Conservation (phyloP, 2,329 filamentous ascomycete species). For the Neonectria coccinea region DNA sequence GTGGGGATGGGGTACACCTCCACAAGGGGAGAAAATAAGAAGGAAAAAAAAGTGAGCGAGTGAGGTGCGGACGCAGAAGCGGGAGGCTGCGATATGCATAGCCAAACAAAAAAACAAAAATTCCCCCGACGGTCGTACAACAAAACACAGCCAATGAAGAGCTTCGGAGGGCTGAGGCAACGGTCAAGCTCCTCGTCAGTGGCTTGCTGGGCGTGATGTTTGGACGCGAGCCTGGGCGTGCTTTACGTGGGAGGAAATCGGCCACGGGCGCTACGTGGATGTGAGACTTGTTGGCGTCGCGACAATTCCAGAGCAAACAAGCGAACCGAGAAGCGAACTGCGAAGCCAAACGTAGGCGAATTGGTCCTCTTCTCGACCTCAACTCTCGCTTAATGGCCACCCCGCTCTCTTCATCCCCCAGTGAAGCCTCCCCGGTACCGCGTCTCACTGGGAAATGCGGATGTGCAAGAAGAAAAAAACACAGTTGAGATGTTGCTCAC, state of each 20-base stretch:
- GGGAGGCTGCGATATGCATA: slow-evolving; percentile 20
- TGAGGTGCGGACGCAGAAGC: slow-evolving; percentile 25
- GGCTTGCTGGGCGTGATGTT: slow-evolving; percentile 24
- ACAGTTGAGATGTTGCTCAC: slow-evolving; percentile 55
- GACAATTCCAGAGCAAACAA: slow-evolving; percentile 34
- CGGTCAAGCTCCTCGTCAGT: slow-evolving; percentile 22
- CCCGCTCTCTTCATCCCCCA: slow-evolving; percentile 29
- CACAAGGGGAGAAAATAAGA: slow-evolving; percentile 25
- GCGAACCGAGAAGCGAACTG: slow-evolving; percentile 35
- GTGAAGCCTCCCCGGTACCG: slow-evolving; percentile 28
- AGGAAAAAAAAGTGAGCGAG: slow-evolving; percentile 25
- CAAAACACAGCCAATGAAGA: slow-evolving; percentile 32
- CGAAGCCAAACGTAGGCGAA: slow-evolving; percentile 36
- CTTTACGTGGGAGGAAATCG: slow-evolving; percentile 36
- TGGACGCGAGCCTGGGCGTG: slow-evolving; percentile 24
- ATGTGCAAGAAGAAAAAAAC: slow-evolving; percentile 22
- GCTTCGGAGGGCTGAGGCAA: slow-evolving; percentile 30
- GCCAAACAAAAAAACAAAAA: slow-evolving; percentile 3
- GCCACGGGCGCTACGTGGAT: slow-evolving; percentile 40
- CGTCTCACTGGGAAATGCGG: slow-evolving; percentile 26
- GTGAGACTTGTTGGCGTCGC: slow-evolving; percentile 37
- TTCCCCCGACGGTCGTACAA: slow-evolving; percentile 22
- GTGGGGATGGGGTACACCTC: slow-evolving; percentile 36
- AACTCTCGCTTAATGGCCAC: slow-evolving; percentile 29
- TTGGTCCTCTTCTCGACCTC: slow-evolving; percentile 28